Percentiles rank a stretch among this genome's conserved stretches.
Evolutionary conservation across 805 yeast genomes (phyloP).

Genomic region (Yamadazyma endophytica): DNA sequence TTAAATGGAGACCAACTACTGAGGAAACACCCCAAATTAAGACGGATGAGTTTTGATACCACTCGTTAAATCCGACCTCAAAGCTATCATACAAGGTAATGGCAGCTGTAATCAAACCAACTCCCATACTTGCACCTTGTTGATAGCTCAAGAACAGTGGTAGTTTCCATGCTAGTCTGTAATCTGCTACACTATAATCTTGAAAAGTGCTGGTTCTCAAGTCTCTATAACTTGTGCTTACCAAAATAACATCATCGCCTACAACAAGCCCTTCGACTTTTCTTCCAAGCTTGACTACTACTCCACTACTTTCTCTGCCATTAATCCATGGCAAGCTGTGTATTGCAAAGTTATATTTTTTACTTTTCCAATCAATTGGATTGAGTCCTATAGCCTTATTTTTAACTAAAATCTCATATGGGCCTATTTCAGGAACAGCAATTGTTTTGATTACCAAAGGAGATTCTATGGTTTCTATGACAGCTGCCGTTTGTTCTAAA

Average conservation of each 20-base stretch:
- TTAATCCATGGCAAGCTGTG: slow-evolving; percentile 49
- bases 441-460: slow-evolving; percentile 4
- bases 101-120: slow-evolving; percentile 44
- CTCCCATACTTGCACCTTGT: slow-evolving; percentile 45
- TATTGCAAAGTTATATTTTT: slow-evolving; percentile 42
- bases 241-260: slow-evolving; percentile 39
- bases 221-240: slow-evolving; percentile 46
- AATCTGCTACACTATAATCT: slow-evolving; percentile 40
- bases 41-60: slow-evolving; percentile 13
- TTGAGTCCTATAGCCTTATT: slow-evolving; percentile 38
- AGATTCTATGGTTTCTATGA: slow-evolving; percentile 2
- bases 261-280: slow-evolving; percentile 23
- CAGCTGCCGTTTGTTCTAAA: slow-evolving; percentile 5
- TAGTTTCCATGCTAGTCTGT: slow-evolving; percentile 42
- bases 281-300: slow-evolving; percentile 29
- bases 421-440: slow-evolving; percentile 13
- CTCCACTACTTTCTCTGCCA: slow-evolving; percentile 45
- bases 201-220: slow-evolving; percentile 45
- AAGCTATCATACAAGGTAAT: slow-evolving; percentile 19
- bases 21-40: slow-evolving; percentile 49
- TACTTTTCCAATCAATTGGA: slow-evolving; percentile 49
- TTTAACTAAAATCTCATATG: slow-evolving; percentile 19
- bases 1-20: slow-evolving; percentile 41
- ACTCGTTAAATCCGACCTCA: slow-evolving; percentile 7
- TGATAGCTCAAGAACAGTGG: slow-evolving; percentile 31